Evolutionary conservation across 495 filamentous ascomycete species (phyloP).

Genomic region (Arthonia radiata): DNA sequence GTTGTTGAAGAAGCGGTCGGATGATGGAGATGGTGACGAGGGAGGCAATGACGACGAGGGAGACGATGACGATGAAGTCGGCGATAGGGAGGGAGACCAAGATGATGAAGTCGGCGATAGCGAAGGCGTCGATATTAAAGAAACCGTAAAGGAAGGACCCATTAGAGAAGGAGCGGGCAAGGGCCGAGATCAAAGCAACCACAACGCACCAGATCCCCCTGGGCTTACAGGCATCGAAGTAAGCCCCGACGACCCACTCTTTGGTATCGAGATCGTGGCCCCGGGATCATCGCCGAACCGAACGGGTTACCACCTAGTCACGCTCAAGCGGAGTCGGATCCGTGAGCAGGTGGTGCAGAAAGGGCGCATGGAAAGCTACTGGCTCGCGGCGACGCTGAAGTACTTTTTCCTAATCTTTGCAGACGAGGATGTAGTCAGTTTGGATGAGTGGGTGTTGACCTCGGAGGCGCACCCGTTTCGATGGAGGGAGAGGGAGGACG

Average conservation of each 20-base stretch:
- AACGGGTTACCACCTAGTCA: too few species aligned
- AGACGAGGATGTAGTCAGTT: constrained; percentile 35
- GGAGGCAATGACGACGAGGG: constrained; percentile 47
- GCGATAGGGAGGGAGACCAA: constrained; percentile 20
- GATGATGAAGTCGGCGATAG: constrained; percentile 79
- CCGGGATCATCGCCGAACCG: too few species aligned
- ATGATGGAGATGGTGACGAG: constrained; percentile 13
- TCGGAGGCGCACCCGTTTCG: constrained; percentile 30
- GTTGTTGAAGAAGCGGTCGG: neutral
- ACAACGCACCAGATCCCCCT: too few species aligned
- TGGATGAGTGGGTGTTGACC: constrained; percentile 45
- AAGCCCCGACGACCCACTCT: too few species aligned
- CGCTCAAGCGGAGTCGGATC: too few species aligned
- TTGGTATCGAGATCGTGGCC: too few species aligned
- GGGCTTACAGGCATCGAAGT: too few species aligned
- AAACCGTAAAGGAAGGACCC: constrained; percentile 79
- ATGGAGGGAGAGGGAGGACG: too few species aligned
- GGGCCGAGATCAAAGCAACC: too few species aligned
- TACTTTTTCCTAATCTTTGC: constrained; percentile 84
- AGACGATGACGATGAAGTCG: too few species aligned
- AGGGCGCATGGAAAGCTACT: constrained; percentile 38
- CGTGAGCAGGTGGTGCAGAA: constrained; percentile 9
- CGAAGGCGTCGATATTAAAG: constrained; percentile 67
- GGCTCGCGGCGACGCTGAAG: constrained; percentile 65
- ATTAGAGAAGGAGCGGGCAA: constrained; percentile 76